Base-by-base conservation (phyloP, 306 rosid species). In the Prunus padus region DNA sequence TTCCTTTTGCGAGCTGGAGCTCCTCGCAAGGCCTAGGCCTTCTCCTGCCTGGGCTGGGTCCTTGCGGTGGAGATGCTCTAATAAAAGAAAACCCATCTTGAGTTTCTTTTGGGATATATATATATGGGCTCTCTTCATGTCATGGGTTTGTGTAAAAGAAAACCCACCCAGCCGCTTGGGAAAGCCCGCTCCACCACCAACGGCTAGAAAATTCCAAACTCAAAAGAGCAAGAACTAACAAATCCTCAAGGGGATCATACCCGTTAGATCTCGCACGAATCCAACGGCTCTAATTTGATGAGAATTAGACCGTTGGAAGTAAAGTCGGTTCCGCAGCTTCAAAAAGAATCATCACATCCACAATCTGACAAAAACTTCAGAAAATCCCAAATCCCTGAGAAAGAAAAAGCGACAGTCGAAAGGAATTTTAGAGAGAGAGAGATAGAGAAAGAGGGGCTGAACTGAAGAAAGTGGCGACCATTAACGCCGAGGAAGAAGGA, bases 401-500 rank as follows among this genome's bases (percentile, higher is more conserved):
- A 11, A 67, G 15, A 30, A 30, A 55, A 65, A 69, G 50, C 10
- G 37, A 31, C 54, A 37, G 1, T 7, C 33, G 40, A 30, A 40
- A 50, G 37, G 19, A 47, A 49, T 47, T 69, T 50, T 20, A 28
- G 65, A 55, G 52, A 3, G 51, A 13, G 25, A 37, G 15, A 12
- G 8, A 70, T 8, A 30, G 37, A 54, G 40, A 33, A 33, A 33
- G 40, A 33, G 8, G 40, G 40, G 47, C 28, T n/a, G 65, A 55
- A 30, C 74, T 87, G 40, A 10, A 13, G 40, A 77, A 80, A 84
- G 91, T 89, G 97, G 97, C 96, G 88, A 84, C 69, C 68, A 70
- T 22, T 30, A 84, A 79, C 72, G 64, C 25, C 13, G 87, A 80
- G 49, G 82, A 15, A 33, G 55, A 77, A 76, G 88, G 82, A 65